Conservation (phyloP, 2,329 filamentous ascomycete genomes). For the Cercospora nicotianae region DNA sequence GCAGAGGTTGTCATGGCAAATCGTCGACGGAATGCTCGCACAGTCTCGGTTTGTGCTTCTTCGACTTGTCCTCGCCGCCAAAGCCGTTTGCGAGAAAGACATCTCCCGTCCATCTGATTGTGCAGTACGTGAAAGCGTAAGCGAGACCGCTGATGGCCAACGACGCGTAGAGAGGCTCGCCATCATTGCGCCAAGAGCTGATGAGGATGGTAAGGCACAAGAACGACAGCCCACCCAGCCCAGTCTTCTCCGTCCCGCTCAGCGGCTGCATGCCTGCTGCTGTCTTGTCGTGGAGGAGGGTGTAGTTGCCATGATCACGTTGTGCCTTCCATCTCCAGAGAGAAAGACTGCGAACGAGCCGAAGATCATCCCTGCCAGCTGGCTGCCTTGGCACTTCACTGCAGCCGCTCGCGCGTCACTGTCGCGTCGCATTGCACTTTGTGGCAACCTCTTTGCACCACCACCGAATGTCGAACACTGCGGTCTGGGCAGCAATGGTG, state of each 20-base stretch:
- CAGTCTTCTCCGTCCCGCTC: constrained; percentile 56
- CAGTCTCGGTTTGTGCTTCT: constrained; percentile 72
- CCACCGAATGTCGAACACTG: neutral
- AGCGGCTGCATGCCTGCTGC: constrained; percentile 40
- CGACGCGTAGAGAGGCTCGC: constrained; percentile 84
- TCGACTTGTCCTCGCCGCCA: constrained; percentile 87
- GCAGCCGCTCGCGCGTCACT: neutral
- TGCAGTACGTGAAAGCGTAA: constrained; percentile 76
- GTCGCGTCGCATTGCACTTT: constrained; percentile 6
- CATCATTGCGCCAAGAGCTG: constrained; percentile 81
- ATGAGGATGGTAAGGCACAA: constrained; percentile 71
- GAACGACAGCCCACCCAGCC: constrained; percentile 63
- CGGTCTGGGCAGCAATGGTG: neutral
- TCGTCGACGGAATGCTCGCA: constrained; percentile 42
- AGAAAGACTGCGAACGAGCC: neutral
- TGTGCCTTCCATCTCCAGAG: neutral
- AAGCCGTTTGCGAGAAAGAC: constrained; percentile 85
- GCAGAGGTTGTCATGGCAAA: constrained; percentile 15
- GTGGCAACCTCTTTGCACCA: neutral
- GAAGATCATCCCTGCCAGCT: constrained; percentile 9
- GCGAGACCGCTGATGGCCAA: constrained; percentile 82
- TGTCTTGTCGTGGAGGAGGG: constrained; percentile 2
- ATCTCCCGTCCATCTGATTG: constrained; percentile 91
- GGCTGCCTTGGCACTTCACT: constrained; percentile 4
- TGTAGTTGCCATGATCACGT: constrained; percentile 3